Percentiles rank a stretch among this genome's conserved stretches.
These are phyloP conservation scores for Camellia sinensis DNA, from an alignment of 148 eudicot species.

Conservation along the genomic window DNA sequence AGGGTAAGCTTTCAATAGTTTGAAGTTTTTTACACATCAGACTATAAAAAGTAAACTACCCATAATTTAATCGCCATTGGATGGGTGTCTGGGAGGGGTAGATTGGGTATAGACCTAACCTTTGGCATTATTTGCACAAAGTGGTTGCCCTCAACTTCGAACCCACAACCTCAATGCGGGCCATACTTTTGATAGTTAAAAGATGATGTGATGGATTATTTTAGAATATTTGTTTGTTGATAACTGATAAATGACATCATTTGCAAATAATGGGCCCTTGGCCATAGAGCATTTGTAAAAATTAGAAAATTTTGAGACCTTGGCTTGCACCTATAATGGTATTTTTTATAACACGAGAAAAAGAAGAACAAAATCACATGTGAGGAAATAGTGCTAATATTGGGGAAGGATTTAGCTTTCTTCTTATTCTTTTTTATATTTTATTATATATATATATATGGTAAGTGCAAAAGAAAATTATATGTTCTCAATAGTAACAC, in stretches of 20 bases:
- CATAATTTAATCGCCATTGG: too few relatives aligned
- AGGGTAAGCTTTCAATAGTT: conserved; percentile 21
- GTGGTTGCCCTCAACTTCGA: too few relatives aligned
- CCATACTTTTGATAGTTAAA: not conserved
- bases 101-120: too few relatives aligned
- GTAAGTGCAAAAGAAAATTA: too few relatives aligned
- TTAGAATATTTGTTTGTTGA: not conserved
- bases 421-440: too few relatives aligned
- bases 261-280: not conserved
- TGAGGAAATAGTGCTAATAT: too few relatives aligned
- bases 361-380: not conserved
- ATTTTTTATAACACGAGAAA: not conserved
- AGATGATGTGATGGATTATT: not conserved
- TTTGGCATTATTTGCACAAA: too few relatives aligned
- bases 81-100: too few relatives aligned
- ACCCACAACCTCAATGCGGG: too few relatives aligned
- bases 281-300: not conserved
- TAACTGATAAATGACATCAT: not conserved
- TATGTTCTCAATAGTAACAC: too few relatives aligned
- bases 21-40: not conserved
- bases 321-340: not conserved
- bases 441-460: too few relatives aligned
- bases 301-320: conserved; percentile 3
- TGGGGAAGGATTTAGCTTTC: not conserved
- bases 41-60: too few relatives aligned